phyloP scores from a whole-genome alignment of 257 asterid species.

The Nicotiana paniculata region DNA sequence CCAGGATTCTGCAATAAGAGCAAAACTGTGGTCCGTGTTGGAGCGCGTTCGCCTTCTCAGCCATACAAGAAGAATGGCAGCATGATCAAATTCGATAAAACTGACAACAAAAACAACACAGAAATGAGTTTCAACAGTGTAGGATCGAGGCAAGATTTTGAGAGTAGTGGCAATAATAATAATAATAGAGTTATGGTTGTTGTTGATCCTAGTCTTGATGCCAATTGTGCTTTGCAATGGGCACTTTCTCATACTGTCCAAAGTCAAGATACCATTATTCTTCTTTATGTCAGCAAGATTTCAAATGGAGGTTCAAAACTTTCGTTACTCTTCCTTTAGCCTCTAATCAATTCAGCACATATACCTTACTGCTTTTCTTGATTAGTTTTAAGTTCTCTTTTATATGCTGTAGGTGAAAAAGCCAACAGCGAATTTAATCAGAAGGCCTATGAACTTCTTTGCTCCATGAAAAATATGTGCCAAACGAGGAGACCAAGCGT shows the following conservation, averaged over 20 bases:
- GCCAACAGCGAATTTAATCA: constrained; percentile 24
- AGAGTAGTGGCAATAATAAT: constrained; percentile 25
- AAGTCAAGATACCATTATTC: constrained; percentile 56
- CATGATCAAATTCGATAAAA: constrained; percentile 18
- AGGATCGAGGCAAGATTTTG: constrained; percentile 12
- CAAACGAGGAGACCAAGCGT: constrained; percentile 57
- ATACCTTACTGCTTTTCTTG: not conserved
- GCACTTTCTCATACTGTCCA: constrained; percentile 80
- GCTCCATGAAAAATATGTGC: constrained; percentile 36
- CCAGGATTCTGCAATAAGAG: constrained; percentile 34
- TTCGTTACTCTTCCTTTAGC: not conserved
- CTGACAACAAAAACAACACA: constrained; percentile 23
- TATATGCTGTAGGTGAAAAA: constrained; percentile 40
- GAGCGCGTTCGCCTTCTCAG: constrained; percentile 45
- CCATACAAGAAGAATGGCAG: constrained; percentile 20
- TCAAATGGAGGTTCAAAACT: constrained; percentile 39
- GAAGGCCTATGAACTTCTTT: constrained; percentile 34
- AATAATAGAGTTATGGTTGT: constrained; percentile 77
- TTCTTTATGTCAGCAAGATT: constrained; percentile 45
- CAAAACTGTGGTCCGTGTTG: constrained; percentile 34
- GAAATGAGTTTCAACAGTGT: constrained; percentile 28
- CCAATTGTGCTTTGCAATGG: constrained; percentile 83
- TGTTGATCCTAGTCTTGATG: constrained; percentile 50
- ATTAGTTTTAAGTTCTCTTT: not conserved
- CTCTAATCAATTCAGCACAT: no score